Conservation (phyloP, 306 rosid species). For the Malus fusca region DNA sequence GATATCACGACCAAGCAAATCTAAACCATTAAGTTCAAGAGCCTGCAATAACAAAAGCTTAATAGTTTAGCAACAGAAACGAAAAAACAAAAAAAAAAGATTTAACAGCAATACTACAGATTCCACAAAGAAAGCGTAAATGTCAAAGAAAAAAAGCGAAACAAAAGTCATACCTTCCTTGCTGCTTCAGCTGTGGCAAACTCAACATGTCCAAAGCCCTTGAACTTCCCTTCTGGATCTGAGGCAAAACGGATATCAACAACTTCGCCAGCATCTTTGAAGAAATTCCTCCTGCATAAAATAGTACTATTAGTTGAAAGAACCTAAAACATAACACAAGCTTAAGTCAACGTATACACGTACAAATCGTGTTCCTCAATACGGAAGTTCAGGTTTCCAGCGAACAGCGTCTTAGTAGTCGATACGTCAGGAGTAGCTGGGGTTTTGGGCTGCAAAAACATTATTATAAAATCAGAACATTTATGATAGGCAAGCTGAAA, state of each 20-base stretch:
- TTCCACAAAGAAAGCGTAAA: background rate
- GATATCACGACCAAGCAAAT: slow-evolving; percentile 36
- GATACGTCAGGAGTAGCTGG: slow-evolving; percentile 42
- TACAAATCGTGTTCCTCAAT: slow-evolving; percentile 57
- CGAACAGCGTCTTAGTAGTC: slow-evolving; percentile 54
- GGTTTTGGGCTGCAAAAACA: slow-evolving; percentile 50
- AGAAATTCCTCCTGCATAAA: slow-evolving; percentile 54
- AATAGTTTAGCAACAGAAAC: background rate
- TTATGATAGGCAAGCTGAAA: background rate
- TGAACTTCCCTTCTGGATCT: slow-evolving; percentile 41
- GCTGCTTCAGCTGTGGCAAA: slow-evolving; percentile 61
- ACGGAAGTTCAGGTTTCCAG: slow-evolving; percentile 56
- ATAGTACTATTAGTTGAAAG: slow-evolving; percentile 1
- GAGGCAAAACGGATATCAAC: slow-evolving; percentile 59
- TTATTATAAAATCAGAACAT: background rate
- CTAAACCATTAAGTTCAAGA: slow-evolving; percentile 42
- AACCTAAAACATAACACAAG: background rate
- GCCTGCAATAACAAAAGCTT: slow-evolving; percentile 34
- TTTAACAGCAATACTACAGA: background rate
- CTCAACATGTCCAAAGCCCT: slow-evolving; percentile 84
- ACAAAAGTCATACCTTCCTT: slow-evolving; percentile 25
- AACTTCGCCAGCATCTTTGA: slow-evolving; percentile 55
- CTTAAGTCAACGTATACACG: background rate
- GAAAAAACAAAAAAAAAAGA: no score
- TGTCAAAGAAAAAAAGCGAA: background rate